Evolutionary conservation across 345 rosid genomes (phyloP).

Genomic region (Lepidium sativum): DNA sequence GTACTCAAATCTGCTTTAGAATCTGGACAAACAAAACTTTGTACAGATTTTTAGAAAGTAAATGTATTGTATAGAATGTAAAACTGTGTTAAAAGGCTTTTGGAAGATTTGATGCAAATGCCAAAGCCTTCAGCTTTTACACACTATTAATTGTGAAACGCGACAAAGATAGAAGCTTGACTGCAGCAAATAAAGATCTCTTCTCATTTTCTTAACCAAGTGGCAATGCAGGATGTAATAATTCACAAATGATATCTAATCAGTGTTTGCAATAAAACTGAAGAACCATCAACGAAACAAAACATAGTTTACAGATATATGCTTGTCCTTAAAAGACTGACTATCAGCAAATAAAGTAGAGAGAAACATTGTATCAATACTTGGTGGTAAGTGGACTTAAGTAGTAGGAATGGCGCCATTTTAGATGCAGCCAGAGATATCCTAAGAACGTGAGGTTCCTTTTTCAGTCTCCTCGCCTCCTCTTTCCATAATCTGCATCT

Average conservation of each 20-base stretch:
- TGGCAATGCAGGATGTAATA: background rate
- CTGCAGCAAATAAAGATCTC: slow-evolving; percentile 4
- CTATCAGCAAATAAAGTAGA: slow-evolving; percentile 8
- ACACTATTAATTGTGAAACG: slow-evolving; percentile 10
- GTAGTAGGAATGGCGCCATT: background rate
- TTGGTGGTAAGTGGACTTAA: slow-evolving; percentile 6
- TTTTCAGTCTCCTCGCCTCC: slow-evolving; percentile 43
- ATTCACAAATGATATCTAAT: background rate
- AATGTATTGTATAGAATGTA: slow-evolving; percentile 19
- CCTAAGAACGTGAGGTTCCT: background rate
- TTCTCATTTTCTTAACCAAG: background rate
- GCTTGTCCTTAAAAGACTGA: slow-evolving; percentile 12
- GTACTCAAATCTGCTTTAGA: slow-evolving; percentile 35
- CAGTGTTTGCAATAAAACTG: slow-evolving; percentile 4
- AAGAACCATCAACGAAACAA: background rate
- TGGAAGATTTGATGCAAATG: slow-evolving; percentile 14
- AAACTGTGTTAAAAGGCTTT: slow-evolving; percentile 14
- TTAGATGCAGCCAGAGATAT: slow-evolving; percentile 4
- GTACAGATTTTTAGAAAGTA: slow-evolving; percentile 22
- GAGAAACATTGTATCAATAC: slow-evolving; percentile 21
- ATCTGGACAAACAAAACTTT: slow-evolving; percentile 14
- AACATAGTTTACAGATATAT: slow-evolving; percentile 25
- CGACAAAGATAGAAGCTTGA: background rate
- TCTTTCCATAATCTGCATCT: slow-evolving; percentile 72
- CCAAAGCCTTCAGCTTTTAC: slow-evolving; percentile 23